Base-by-base conservation (phyloP, 768 basidiomycete genomes). In the Filobasidium floriforme region DNA sequence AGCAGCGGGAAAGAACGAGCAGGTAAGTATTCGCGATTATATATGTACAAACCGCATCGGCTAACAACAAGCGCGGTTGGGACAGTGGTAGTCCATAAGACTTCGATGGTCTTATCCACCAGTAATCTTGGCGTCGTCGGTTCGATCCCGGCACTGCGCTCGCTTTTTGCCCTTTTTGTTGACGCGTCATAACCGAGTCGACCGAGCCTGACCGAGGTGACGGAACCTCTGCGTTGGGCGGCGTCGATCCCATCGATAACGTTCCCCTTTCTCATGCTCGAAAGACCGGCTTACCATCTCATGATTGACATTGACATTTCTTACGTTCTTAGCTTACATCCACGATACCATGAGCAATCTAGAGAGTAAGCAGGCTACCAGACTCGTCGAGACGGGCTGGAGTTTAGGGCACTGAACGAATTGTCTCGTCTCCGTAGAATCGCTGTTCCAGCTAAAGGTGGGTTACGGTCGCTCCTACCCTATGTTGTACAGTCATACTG, bases 401-500 rank as follows among this genome's bases (percentile, higher is more conserved):
- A 37, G 9, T 9, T 9, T 9, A 37, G 9, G 4, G 41, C 37
- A 26, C 61, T 67, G 44, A 49, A 28, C 46, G 12, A 24, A 9
- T 37, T 9, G 32, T 9, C 32, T 37, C 9, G 19, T 44, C 49
- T 12, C n/a, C 52, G 1, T 77, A 99, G 94, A 98, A 81, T 92
- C 90, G 37, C 84, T 98, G n/a, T 99, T 99, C 76, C 91, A 97
- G 80, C 88, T 99, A 73, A 99, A 99, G 85, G 94, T 92, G 66
- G 57, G 79, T 62, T 63, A 51, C n/a, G 22, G 11, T 46, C 41
- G 37, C 9, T 55, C 29, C n/a, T n/a, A n/a, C n/a, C n/a, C n/a
- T n/a, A n/a, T n/a, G n/a, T n/a, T n/a, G n/a, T n/a, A n/a, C n/a
- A n/a, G n/a, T n/a, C n/a, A n/a, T n/a, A n/a, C n/a, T n/a, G n/a